Evolutionary conservation across 108 stramenopile species (phyloP), one percentile per base, ranked within the genome.

Genomic region (Aurantiochytrium sp.): DNA sequence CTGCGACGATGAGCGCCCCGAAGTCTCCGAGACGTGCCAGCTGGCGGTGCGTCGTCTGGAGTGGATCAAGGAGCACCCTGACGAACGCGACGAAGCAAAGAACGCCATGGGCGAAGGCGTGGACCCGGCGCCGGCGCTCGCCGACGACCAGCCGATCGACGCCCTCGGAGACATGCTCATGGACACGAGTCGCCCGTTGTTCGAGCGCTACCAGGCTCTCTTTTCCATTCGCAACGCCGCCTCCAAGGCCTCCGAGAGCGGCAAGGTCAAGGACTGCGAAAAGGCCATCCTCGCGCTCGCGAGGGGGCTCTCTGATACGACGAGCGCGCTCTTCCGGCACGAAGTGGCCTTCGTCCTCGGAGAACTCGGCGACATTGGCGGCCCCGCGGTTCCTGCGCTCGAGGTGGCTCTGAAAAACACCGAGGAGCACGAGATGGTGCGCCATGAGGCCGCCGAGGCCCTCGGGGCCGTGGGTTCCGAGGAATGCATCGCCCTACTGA

Each of bases 261-360:
- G 15, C 50, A 91, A 94, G 19, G 31, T 5, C 37, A 85, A 50
- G 8, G 96, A 95, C 39, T 95, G 92, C 22, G 93, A 88, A 81
- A 95, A 93, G 54, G 91, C 95, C 4, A 97, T 97, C 32, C 69
- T 90, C 68, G 93, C 96, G 87, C 92, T 99, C 30, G 91, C 96
- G 19, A 87, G 89, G 30, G 96, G 95, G 32, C 69, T 94, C 30
- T 68, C 91, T 45, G 97, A 97, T 73, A 89, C 91, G 10, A 92
- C 92, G 41, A 95, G 92, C 59, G 94, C 98, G 1, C 89, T 99
- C 24, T 92, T 99, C 68, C 93, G 98, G 55, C 99, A 99, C 94
- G 99, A 99, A 92, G 97, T 99, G 50, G 99, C 99, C 8, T 99
- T 97, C 90, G 98, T 99, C 10, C 91, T 99, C 86, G 99, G 99